A percentile compares a stretch with the other conserved stretches of the same genome.
phyloP scores from a whole-genome alignment of 495 filamentous ascomycete species.

The Evansstolkia leycettana region DNA sequence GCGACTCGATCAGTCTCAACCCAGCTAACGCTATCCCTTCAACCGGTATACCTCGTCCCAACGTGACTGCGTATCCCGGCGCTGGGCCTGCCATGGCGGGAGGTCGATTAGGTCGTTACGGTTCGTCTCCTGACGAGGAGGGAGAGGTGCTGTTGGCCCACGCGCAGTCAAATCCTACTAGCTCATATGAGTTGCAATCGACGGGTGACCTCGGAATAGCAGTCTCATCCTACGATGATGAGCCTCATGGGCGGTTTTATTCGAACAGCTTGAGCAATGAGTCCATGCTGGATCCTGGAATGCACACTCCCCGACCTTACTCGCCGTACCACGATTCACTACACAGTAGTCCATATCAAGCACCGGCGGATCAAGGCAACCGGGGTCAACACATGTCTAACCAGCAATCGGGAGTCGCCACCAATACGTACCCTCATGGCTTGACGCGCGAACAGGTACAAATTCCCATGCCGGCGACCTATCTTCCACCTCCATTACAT shows the following conservation, averaged over 20 bases:
- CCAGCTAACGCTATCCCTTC: constrained; percentile 6
- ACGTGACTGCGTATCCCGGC: constrained; percentile 23
- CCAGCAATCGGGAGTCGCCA: not conserved
- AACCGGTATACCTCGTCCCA: not conserved
- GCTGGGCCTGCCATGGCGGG: constrained; percentile 13
- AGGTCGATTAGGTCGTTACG: constrained; percentile 11
- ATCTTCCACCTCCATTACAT: not conserved
- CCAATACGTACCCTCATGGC: not conserved
- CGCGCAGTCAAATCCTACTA: constrained; percentile 28
- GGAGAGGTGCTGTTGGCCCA: constrained; percentile 27
- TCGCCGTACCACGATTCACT: constrained; percentile 19
- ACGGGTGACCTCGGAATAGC: constrained; percentile 2
- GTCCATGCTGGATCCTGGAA: constrained; percentile 5
- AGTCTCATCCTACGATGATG: constrained; percentile 12
- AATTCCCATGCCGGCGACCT: not conserved
- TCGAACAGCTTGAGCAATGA: constrained; percentile 3
- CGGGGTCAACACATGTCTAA: not conserved
- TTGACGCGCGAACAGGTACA: not conserved
- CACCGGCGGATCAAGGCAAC: not conserved
- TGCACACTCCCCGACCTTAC: constrained; percentile 5
- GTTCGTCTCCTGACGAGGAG: constrained; percentile 21
- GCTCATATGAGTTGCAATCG: constrained; percentile 3
- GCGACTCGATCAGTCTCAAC: constrained; percentile 22
- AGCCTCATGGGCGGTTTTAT: constrained; percentile 16
- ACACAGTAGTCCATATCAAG: constrained; percentile 3